Conservation (phyloP, 2,329 filamentous ascomycete genomes). For the Bipolaris zeicola region DNA sequence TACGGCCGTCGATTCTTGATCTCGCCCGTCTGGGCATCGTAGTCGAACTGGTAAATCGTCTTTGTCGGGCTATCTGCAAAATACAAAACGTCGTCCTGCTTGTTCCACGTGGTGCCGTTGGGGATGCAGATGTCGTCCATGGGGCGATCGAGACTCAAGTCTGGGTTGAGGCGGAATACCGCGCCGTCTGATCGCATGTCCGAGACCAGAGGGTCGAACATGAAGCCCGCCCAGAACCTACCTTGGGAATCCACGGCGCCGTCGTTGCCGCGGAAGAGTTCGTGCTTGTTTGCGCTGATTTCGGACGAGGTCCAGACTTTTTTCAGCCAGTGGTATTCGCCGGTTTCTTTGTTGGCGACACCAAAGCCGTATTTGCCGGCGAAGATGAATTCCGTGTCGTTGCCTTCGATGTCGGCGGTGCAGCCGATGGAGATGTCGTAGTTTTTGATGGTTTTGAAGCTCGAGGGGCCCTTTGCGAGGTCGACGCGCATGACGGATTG, state of each 20-base stretch:
- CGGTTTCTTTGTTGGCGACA: slow-evolving; percentile 69
- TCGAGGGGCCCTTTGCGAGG: slow-evolving; percentile 65
- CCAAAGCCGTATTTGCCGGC: slow-evolving; percentile 83
- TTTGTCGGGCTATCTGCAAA: slow-evolving; percentile 77
- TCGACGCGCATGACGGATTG: slow-evolving; percentile 74
- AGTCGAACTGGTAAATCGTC: slow-evolving; percentile 77
- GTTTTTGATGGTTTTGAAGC: slow-evolving; percentile 59
- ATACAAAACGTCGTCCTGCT: slow-evolving; percentile 74
- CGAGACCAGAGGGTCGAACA: slow-evolving; percentile 77
- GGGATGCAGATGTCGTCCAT: slow-evolving; percentile 74
- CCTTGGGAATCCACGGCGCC: slow-evolving; percentile 80
- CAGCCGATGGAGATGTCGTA: slow-evolving; percentile 62
- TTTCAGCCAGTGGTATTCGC: slow-evolving; percentile 61
- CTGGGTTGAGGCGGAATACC: slow-evolving; percentile 72
- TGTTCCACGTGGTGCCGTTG: slow-evolving; percentile 83
- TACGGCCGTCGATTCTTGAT: slow-evolving; percentile 73
- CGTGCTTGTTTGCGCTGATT: slow-evolving; percentile 51
- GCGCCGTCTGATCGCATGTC: slow-evolving; percentile 65
- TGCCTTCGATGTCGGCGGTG: slow-evolving; percentile 77
- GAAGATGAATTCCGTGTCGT: slow-evolving; percentile 73
- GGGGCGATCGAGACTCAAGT: slow-evolving; percentile 64
- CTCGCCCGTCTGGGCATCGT: slow-evolving; percentile 65
- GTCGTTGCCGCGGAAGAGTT: slow-evolving; percentile 73
- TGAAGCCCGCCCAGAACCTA: slow-evolving; percentile 82
- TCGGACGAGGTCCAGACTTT: slow-evolving; percentile 61